phyloP scores from a whole-genome alignment of 2,329 filamentous ascomycete genomes.

The Pseudocercospora vitis region DNA sequence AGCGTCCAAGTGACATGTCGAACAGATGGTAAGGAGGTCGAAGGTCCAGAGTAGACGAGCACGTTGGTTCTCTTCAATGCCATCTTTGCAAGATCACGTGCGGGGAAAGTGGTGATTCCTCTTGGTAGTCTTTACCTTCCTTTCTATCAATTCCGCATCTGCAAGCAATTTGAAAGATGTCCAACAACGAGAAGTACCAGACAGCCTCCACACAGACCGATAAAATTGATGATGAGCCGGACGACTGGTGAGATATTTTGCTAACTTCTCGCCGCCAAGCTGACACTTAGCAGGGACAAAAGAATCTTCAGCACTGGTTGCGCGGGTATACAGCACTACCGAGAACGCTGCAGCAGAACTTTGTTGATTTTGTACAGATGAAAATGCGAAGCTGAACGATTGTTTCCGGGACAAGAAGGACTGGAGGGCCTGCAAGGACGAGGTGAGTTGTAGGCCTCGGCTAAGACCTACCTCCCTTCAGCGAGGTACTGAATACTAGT shows the following conservation, averaged over 20 bases:
- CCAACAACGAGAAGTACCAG: constrained; percentile 32
- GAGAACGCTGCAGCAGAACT: background rate
- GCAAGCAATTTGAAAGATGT: constrained; percentile 28
- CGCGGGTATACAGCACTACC: constrained; percentile 59
- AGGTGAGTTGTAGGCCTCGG: constrained; percentile 62
- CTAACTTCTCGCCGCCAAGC: background rate
- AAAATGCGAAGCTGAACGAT: constrained; percentile 88
- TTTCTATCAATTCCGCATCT: constrained; percentile 9
- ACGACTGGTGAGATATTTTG: constrained; percentile 74
- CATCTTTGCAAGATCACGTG: constrained; percentile 26
- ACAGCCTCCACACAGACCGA: constrained; percentile 37
- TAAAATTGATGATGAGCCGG: constrained; percentile 83
- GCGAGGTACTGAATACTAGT: background rate
- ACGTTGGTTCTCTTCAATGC: constrained; percentile 74
- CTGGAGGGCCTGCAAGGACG: constrained; percentile 83
- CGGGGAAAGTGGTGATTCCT: constrained; percentile 10
- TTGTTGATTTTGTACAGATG: constrained; percentile 55
- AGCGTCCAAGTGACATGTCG: constrained; percentile 85
- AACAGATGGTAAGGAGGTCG: constrained; percentile 83
- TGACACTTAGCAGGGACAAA: constrained; percentile 71
- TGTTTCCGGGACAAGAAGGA: constrained; percentile 97
- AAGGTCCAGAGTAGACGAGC: constrained; percentile 85
- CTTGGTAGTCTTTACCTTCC: background rate
- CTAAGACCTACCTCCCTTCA: constrained; percentile 11
- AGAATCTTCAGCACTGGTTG: constrained; percentile 96